These are phyloP conservation scores for Cystofilobasidium ferigula DNA, from an alignment of 768 basidiomycete species.

Conservation along the genomic window DNA sequence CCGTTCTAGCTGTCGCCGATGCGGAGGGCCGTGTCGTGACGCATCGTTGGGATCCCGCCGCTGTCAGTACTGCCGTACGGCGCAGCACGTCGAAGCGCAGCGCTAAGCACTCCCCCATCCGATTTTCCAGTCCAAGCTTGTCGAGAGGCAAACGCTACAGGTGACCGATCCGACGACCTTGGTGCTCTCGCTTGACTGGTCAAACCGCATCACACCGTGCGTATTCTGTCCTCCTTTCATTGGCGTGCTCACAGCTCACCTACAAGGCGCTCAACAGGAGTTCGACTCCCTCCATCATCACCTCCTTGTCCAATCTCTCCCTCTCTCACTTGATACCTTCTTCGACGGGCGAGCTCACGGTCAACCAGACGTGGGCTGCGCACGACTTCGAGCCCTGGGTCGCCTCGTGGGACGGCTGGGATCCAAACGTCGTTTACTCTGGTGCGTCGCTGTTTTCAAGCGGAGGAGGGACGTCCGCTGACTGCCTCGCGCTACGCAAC, in stretches of 20 bases:
- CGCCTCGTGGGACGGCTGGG: slow-evolving; percentile 80
- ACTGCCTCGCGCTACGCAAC: neutral
- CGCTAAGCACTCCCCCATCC: neutral
- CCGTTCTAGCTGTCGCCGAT: slow-evolving; percentile 61
- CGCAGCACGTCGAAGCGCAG: too few relatives aligned
- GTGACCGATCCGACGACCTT: slow-evolving; percentile 49
- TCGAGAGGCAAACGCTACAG: slow-evolving; percentile 32
- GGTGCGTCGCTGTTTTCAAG: slow-evolving; percentile 43
- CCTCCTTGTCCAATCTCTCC: slow-evolving; percentile 70
- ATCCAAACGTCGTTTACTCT: slow-evolving; percentile 66
- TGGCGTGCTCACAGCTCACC: neutral
- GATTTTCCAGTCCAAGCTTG: slow-evolving; percentile 20
- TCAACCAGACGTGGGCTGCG: slow-evolving; percentile 61
- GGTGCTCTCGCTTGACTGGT: slow-evolving; percentile 91
- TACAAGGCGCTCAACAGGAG: neutral
- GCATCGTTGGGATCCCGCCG: slow-evolving; percentile 47
- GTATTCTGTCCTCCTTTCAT: neutral
- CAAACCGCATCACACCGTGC: slow-evolving; percentile 48
- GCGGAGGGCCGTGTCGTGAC: slow-evolving; percentile 70
- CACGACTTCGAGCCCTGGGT: slow-evolving; percentile 95
- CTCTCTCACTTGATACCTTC: slow-evolving; percentile 48
- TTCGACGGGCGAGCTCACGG: slow-evolving; percentile 43
- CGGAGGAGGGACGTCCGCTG: neutral
- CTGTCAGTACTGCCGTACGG: slow-evolving; percentile 43
- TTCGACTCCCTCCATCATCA: slow-evolving; percentile 45